Conservation (phyloP, 345 rosid genomes). For the Murraya koenigii region DNA sequence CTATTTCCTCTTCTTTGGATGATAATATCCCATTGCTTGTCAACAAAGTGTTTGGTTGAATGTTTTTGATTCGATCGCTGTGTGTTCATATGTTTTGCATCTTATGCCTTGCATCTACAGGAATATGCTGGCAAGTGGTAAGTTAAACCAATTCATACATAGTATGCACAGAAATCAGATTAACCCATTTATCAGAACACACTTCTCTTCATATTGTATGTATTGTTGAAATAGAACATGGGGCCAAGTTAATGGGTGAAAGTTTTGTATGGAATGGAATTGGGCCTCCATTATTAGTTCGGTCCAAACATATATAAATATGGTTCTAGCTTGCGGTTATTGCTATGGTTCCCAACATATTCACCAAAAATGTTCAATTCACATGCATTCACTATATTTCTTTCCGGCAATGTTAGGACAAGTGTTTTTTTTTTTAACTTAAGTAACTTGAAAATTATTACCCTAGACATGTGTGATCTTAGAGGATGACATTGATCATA, state of each 20-base stretch:
- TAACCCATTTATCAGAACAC: too few relatives aligned
- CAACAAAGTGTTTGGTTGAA: neutral
- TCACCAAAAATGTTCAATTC: neutral
- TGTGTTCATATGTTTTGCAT: neutral
- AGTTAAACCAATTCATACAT: neutral
- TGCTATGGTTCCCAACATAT: neutral
- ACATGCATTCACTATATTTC: conserved; percentile 2
- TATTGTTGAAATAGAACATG: too few relatives aligned
- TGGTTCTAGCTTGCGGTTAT: neutral
- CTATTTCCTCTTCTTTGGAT: neutral
- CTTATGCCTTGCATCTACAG: neutral
- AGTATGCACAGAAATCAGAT: too few relatives aligned
- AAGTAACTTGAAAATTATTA: too few relatives aligned
- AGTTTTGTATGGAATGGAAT: neutral
- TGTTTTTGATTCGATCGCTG: neutral
- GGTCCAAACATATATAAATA: neutral
- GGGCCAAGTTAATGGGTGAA: neutral
- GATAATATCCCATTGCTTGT: neutral
- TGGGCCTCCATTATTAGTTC: neutral
- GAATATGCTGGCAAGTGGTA: neutral
- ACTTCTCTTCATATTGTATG: too few relatives aligned
- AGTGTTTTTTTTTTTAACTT: too few relatives aligned
- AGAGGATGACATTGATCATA: too few relatives aligned
- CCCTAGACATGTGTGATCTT: too few relatives aligned
- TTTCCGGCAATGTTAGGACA: too few relatives aligned